phyloP scores from a whole-genome alignment of 306 rosid genomes.

The Rosa multiflora region DNA sequence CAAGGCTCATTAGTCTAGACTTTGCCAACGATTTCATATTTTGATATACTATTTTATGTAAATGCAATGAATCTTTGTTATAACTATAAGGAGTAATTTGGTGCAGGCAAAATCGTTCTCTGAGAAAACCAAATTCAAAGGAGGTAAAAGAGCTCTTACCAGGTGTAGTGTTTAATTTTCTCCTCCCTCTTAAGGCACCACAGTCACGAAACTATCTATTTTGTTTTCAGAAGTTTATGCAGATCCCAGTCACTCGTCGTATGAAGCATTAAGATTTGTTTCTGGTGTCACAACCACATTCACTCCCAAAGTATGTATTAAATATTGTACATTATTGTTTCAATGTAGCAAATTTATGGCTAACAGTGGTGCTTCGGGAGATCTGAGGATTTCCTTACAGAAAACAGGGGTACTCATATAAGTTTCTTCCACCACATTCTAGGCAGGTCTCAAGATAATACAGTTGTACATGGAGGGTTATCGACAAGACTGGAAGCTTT shows the following conservation, averaged over 20 bases:
- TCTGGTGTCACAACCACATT: constrained; percentile 76
- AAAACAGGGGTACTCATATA: constrained; percentile 4
- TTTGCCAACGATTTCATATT: background rate
- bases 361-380: constrained; percentile 7
- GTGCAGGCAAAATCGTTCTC: constrained; percentile 70
- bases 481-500: constrained; percentile 92
- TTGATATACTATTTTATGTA: constrained; percentile 1
- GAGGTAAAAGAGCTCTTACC: constrained; percentile 54
- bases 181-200: background rate
- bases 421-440: constrained; percentile 33
- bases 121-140: constrained; percentile 76
- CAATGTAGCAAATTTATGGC: background rate
- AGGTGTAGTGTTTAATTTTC: background rate
- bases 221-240: constrained; percentile 79
- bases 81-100: constrained; percentile 21
- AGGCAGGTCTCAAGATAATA: constrained; percentile 89
- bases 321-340: background rate
- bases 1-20: background rate
- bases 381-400: constrained; percentile 17
- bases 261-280: constrained; percentile 73
- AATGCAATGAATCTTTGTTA: constrained; percentile 9
- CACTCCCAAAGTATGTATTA: constrained; percentile 72
- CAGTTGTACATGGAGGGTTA: constrained; percentile 85
- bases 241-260: constrained; percentile 74
- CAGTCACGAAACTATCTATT: constrained; percentile 23